Conservation (phyloP, 352 stramenopile genomes). For the Phytophthora colocasiae region DNA sequence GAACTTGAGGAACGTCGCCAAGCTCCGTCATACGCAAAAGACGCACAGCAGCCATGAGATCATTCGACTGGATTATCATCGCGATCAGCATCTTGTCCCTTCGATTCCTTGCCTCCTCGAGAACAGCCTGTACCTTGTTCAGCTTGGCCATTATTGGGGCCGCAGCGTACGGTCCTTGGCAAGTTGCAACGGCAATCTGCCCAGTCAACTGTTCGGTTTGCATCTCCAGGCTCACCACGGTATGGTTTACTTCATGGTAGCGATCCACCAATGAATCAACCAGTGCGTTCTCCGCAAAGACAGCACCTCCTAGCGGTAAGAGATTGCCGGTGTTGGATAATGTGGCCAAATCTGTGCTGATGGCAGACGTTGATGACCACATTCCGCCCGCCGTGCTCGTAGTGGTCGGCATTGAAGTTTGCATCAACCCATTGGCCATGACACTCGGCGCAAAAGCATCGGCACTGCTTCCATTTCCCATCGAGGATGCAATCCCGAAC, state of each 20-base stretch:
- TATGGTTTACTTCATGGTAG: constrained; percentile 55
- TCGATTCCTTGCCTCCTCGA: constrained; percentile 37
- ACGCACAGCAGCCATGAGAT: constrained; percentile 66
- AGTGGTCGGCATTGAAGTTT: constrained; percentile 14
- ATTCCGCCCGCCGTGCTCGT: constrained; percentile 19
- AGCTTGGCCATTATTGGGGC: constrained; percentile 34
- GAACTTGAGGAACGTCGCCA: constrained; percentile 67
- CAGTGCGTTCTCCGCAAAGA: constrained; percentile 53
- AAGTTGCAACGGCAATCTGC: constrained; percentile 55
- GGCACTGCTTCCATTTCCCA: constrained; percentile 15
- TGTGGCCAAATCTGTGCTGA: constrained; percentile 32
- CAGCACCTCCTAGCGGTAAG: constrained; percentile 29
- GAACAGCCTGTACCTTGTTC: constrained; percentile 35
- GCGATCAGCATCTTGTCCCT: constrained; percentile 55
- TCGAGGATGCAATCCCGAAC: constrained; percentile 10
- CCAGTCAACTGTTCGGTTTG: constrained; percentile 45
- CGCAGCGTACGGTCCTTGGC: constrained; percentile 49
- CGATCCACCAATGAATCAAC: constrained; percentile 64
- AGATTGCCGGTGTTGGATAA: constrained; percentile 25
- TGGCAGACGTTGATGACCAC: constrained; percentile 35
- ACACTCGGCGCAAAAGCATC: constrained; percentile 13
- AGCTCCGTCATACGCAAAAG: constrained; percentile 58
- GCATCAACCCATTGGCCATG: constrained; percentile 23
- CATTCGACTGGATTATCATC: constrained; percentile 60
- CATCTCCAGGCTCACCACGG: constrained; percentile 53